Conservation (phyloP, 176 grass and related monocot genomes). For the Olyra latifolia region DNA sequence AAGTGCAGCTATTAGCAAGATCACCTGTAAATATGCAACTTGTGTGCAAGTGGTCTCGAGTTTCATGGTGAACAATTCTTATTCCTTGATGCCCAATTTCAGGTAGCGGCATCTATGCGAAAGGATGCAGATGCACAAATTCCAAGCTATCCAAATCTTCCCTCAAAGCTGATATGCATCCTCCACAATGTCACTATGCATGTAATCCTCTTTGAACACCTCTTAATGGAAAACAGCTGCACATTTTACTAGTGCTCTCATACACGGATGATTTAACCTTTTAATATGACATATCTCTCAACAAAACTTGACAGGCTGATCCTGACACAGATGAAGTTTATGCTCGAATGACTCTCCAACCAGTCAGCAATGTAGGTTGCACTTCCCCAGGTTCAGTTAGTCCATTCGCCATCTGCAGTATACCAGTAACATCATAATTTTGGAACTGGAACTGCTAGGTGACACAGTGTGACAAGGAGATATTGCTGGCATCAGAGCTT, state of each 20-base stretch:
- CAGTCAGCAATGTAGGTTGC: conserved; percentile 66
- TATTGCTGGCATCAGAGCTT: conserved; percentile 56
- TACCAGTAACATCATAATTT: conserved; percentile 18
- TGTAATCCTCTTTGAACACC: conserved; percentile 44
- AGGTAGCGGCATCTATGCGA: conserved; percentile 81
- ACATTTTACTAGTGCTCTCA: neutral
- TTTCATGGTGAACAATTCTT: conserved; percentile 5
- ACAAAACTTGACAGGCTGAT: conserved; percentile 59
- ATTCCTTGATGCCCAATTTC: conserved; percentile 47
- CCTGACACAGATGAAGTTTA: conserved; percentile 83
- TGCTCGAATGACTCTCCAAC: conserved; percentile 76
- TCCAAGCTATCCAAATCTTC: conserved; percentile 82
- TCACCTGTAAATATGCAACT: conserved; percentile 18
- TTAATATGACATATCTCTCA: neutral
- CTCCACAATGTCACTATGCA: conserved; percentile 64
- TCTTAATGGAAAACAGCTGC: conserved; percentile 1
- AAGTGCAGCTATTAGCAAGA: neutral
- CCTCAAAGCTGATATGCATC: conserved; percentile 71
- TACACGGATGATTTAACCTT: neutral
- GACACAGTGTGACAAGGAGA: conserved; percentile 63
- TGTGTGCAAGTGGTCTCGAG: conserved; percentile 16
- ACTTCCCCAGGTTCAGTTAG: conserved; percentile 34
- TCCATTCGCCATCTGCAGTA: conserved; percentile 12
- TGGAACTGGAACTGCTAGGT: conserved; percentile 39
- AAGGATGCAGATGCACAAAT: conserved; percentile 66